phyloP scores from a whole-genome alignment of 2,329 filamentous ascomycete species.

The Juglanconis oblonga region DNA sequence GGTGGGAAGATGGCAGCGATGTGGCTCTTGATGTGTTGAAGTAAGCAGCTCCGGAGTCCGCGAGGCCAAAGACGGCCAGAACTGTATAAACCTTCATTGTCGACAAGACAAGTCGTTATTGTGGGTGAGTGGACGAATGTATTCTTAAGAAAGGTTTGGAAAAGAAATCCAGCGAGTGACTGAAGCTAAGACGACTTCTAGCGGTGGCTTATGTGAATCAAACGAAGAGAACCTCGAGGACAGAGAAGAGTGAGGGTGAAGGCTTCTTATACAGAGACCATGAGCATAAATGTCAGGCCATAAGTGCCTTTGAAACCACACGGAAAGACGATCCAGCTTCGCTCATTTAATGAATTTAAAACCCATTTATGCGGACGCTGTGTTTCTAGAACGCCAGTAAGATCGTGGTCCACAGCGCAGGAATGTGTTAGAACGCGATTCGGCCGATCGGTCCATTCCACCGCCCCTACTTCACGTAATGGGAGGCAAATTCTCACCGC shows the following conservation, averaged over 20 bases:
- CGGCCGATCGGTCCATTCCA: background rate
- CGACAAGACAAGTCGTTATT: background rate
- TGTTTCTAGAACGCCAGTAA: background rate
- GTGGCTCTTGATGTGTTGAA: background rate
- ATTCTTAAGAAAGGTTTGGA: too few species aligned
- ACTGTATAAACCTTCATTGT: background rate
- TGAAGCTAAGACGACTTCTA: background rate
- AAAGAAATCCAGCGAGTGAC: background rate
- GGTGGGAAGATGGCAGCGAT: background rate
- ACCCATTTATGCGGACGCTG: background rate
- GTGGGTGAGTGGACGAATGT: background rate
- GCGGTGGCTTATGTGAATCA: background rate
- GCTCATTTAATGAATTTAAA: background rate
- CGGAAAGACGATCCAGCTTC: background rate
- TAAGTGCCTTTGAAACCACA: background rate
- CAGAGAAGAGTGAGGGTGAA: background rate
- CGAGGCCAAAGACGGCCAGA: background rate
- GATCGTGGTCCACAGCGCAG: background rate
- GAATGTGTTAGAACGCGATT: background rate
- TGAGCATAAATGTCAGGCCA: background rate
- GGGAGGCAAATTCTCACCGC: background rate
- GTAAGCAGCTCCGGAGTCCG: background rate
- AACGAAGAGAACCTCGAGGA: background rate
- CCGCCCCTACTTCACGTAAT: background rate
- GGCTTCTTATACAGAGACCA: background rate